These are phyloP conservation scores for Penicillium sp. DNA, from an alignment of 2,329 filamentous ascomycete species.

Conservation along the genomic window DNA sequence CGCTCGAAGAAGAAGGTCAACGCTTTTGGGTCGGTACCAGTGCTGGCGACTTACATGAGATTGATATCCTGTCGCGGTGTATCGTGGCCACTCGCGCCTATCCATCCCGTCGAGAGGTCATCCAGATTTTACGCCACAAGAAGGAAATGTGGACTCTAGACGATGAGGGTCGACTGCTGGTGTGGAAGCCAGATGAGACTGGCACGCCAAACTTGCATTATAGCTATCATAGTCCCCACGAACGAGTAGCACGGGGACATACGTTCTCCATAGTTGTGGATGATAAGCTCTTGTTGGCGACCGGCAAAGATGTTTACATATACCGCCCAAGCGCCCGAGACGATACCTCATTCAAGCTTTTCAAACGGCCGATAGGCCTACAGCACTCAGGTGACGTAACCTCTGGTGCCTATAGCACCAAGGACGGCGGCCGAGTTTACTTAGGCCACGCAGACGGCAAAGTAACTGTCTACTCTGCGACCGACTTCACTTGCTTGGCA, in stretches of 20 bases:
- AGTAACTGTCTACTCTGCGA: slow-evolving; percentile 84
- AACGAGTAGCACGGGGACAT: slow-evolving; percentile 76
- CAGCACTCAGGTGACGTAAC: slow-evolving; percentile 82
- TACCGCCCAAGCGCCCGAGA: slow-evolving; percentile 73
- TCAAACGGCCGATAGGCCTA: slow-evolving; percentile 68
- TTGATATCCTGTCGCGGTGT: slow-evolving; percentile 74
- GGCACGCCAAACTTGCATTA: slow-evolving; percentile 73
- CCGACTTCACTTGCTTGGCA: slow-evolving; percentile 73
- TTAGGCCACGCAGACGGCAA: slow-evolving; percentile 94
- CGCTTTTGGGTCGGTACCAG: slow-evolving; percentile 89
- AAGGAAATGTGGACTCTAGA: slow-evolving; percentile 95
- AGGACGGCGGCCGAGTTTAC: slow-evolving; percentile 76
- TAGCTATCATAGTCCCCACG: slow-evolving; percentile 66
- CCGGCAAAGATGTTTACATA: slow-evolving; percentile 81
- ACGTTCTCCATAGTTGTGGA: slow-evolving; percentile 87
- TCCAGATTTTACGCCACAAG: slow-evolving; percentile 80
- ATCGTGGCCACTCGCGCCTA: slow-evolving; percentile 69
- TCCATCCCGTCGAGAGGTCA: slow-evolving; percentile 76
- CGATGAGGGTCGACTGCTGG: slow-evolving; percentile 78
- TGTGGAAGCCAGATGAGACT: slow-evolving; percentile 79
- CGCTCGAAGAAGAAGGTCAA: slow-evolving; percentile 76
- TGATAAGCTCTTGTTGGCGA: slow-evolving; percentile 82
- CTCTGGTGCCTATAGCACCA: slow-evolving; percentile 73
- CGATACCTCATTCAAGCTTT: slow-evolving; percentile 70
- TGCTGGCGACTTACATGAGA: slow-evolving; percentile 82